These are phyloP conservation scores for Porodaedalea pini DNA, from an alignment of 1,284 basidiomycete genomes.

Conservation along the genomic window DNA sequence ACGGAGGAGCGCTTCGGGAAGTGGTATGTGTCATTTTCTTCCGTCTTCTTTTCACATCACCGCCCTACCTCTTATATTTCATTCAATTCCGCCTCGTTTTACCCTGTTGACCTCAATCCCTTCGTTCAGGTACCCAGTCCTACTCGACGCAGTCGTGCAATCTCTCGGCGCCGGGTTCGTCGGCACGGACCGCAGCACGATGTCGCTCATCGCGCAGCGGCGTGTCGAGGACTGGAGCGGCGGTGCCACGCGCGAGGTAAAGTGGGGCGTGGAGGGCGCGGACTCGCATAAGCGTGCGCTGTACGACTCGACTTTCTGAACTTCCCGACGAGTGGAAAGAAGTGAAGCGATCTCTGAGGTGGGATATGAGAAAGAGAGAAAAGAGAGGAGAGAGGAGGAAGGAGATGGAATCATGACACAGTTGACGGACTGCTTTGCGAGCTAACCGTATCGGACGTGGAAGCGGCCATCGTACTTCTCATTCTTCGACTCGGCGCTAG, in stretches of 20 bases:
- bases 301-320: neutral
- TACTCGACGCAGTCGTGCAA: conserved; percentile 70
- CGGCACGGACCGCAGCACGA: conserved; percentile 66
- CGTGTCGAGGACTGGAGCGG: conserved; percentile 66
- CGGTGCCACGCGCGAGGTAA: conserved; percentile 47
- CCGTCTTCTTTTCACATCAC: neutral
- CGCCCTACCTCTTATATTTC: neutral
- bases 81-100: neutral
- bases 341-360: neutral
- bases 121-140: conserved; percentile 54
- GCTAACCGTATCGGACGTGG: too few relatives aligned
- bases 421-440: too few relatives aligned
- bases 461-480: too few relatives aligned
- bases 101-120: conserved; percentile 9
- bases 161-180: conserved; percentile 63
- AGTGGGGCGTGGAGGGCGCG: conserved; percentile 39
- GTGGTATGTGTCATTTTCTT: conserved; percentile 43
- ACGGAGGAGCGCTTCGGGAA: conserved; percentile 51
- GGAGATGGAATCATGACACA: neutral
- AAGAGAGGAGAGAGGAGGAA: neutral
- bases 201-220: conserved; percentile 59
- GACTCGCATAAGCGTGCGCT: neutral
- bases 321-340: neutral
- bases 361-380: neutral
- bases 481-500: too few relatives aligned